Percentiles rank a stretch among this genome's conserved stretches.
Evolutionary conservation across 371 early-diverging fungal genomes (phyloP).

Genomic region (Mucor plumbeus): DNA sequence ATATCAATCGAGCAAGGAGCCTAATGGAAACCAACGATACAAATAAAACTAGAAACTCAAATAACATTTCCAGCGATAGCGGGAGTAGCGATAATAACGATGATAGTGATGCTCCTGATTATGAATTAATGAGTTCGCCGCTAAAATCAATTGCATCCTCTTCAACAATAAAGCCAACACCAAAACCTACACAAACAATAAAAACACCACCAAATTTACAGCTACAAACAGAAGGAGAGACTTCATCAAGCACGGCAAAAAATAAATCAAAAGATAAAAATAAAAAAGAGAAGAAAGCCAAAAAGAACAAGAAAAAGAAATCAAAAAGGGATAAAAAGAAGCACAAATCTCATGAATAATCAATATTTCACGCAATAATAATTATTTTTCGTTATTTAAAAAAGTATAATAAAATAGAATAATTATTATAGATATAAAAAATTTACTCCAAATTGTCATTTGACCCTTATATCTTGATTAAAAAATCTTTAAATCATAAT

Average conservation of each 20-base stretch:
- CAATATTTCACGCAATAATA: neutral
- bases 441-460: too few species aligned
- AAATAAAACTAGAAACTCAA: neutral
- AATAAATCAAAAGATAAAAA: neutral
- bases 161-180: neutral
- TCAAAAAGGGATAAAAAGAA: neutral
- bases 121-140: constrained; percentile 1
- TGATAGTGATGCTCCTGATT: constrained; percentile 10
- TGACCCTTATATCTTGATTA: too few species aligned
- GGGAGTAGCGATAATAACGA: neutral
- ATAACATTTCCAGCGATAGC: neutral
- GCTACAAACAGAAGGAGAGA: neutral
- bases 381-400: neutral
- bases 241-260: neutral
- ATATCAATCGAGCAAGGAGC: constrained; percentile 5
- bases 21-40: neutral
- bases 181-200: neutral
- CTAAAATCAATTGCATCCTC: too few species aligned
- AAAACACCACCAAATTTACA: neutral
- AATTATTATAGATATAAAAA: too few species aligned
- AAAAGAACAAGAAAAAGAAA: neutral
- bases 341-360: neutral
- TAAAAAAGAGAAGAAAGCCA: neutral
- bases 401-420: neutral
- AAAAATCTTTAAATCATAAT: too few species aligned